Conservation (phyloP, 805 yeast species). For the Candida silvicultrix region DNA sequence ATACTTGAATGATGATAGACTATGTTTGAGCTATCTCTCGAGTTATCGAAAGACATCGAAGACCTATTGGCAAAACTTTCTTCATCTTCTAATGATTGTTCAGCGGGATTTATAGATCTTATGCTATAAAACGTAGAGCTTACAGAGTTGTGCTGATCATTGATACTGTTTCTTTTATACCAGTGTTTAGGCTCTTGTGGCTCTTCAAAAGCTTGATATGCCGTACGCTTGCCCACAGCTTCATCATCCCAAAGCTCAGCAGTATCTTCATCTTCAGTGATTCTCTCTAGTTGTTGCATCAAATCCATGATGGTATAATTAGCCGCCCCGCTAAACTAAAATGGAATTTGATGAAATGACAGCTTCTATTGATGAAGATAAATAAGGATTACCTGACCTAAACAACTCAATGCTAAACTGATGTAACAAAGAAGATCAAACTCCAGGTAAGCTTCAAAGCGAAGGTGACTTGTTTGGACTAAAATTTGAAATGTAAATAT, state of each 20-base stretch:
- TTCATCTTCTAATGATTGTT: not conserved
- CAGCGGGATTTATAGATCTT: not conserved
- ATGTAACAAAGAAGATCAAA: too few relatives aligned
- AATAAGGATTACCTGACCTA: too few relatives aligned
- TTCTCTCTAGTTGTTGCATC: not conserved
- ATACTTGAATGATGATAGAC: conserved; percentile 1
- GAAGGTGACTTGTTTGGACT: too few relatives aligned
- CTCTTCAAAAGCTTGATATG: too few relatives aligned
- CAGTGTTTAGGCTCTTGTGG: too few relatives aligned
- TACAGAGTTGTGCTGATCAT: not conserved
- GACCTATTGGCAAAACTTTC: not conserved
- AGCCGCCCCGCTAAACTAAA: not conserved
- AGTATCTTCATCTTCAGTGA: not conserved
- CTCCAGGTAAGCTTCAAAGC: too few relatives aligned
- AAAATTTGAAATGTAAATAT: too few relatives aligned
- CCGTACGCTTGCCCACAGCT: too few relatives aligned
- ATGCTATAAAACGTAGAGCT: not conserved
- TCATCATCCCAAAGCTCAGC: not conserved
- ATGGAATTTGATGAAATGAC: not conserved
- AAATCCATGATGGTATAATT: not conserved
- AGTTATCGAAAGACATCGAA: not conserved
- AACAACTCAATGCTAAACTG: too few relatives aligned
- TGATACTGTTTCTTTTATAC: not conserved
- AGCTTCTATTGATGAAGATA: too few relatives aligned
- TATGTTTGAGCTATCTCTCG: not conserved